Evolutionary conservation across 495 filamentous ascomycete genomes (phyloP).

Genomic region (Hypoxylon fuscum): DNA sequence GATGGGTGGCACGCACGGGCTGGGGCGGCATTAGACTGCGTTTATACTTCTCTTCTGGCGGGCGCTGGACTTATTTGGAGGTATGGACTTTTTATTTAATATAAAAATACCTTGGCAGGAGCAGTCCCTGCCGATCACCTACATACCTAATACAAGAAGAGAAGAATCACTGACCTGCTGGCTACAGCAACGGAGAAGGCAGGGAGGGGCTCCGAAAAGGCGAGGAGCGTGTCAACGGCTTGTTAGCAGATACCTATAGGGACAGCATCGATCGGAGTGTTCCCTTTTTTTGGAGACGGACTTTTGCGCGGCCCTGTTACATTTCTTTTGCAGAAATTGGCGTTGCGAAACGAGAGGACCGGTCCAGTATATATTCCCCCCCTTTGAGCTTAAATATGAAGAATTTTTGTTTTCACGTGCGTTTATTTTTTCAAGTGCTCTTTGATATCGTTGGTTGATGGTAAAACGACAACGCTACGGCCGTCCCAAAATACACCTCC

Average conservation of each 20-base stretch:
- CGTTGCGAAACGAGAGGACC: slow-evolving; percentile 15
- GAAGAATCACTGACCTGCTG: not conserved
- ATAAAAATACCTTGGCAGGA: slow-evolving; percentile 1
- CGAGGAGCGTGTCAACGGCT: not conserved
- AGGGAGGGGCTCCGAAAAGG: not conserved
- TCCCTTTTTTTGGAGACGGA: not conserved
- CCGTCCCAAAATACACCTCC: not conserved
- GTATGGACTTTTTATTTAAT: not conserved
- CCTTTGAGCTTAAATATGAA: slow-evolving; percentile 22
- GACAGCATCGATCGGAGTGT: slow-evolving; percentile 24
- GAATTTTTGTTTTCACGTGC: not conserved
- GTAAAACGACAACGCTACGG: not conserved
- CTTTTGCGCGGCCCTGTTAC: not conserved
- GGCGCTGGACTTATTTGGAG: not conserved
- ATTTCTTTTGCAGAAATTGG: slow-evolving; percentile 16
- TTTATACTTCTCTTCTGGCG: slow-evolving; percentile 15
- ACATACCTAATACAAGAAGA: not conserved
- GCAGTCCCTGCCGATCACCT: not conserved
- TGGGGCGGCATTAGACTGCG: slow-evolving; percentile 11
- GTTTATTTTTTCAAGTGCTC: not conserved
- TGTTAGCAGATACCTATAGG: slow-evolving; percentile 19
- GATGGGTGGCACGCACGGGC: slow-evolving; percentile 3
- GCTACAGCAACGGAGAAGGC: not conserved
- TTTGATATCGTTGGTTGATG: not conserved
- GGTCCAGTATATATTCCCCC: slow-evolving; percentile 14